Evolutionary conservation across 1,284 basidiomycete species (phyloP), one percentile per base, ranked within the genome.

Genomic region (Inonotus obliquus): DNA sequence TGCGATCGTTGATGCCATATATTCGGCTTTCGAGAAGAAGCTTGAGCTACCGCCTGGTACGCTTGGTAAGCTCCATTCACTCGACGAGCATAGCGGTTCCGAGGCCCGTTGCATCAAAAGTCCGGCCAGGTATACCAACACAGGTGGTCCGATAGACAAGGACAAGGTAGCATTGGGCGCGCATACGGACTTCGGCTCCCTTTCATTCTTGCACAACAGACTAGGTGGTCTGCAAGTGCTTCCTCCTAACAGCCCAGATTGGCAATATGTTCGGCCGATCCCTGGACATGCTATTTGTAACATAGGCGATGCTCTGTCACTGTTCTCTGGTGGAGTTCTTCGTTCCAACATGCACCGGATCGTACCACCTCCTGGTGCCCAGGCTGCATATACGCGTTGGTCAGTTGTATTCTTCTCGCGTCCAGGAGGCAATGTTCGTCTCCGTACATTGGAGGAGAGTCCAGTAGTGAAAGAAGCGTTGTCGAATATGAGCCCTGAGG

Each of bases 211-310:
- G 55, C 84, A 87, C 70, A 89, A 89, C 69, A 80, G 80, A 14
- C 79, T 91, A 0, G 88, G 88, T 2, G 89, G 89, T 0, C 73
- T 91, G 5, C 89, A 91, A 67, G 86, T 90, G 0, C 76, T 89
- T 47, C 79, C 81, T 1, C 86, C 86, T 0, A 83, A 83, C 1
- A 74, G 79, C 10, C 77, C 82, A 21, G 71, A 78, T 21, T 91
- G 88, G 88, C 82, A 83, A 66, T 90, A 88, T 64, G 77, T 89
- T 63, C 80, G 81, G 75, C 86, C 86, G 0, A 69, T 88, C 29
- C 79, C 81, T 0, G 80, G 81, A 0, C 80, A 85, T 61, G 81
- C 81, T 1, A 75, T 86, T 32, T 85, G 85, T 70, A 86, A 86
- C 65, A 60, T 86, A 9, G 84, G 84, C 5, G 84, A 86, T 61